Evolutionary conservation across 108 stramenopile species (phyloP).

Genomic region (Bacterosira constricta): DNA sequence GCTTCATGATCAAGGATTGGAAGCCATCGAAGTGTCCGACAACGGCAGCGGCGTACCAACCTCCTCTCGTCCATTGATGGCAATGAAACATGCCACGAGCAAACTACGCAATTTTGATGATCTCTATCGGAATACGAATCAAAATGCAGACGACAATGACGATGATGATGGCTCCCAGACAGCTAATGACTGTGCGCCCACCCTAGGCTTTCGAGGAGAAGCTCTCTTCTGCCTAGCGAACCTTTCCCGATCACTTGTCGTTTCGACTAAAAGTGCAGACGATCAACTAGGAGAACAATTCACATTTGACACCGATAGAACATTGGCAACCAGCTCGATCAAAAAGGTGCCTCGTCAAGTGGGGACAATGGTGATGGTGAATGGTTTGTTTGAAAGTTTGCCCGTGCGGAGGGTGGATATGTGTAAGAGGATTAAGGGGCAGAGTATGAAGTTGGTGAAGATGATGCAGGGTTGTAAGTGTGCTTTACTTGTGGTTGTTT

Average conservation of each 20-base stretch:
- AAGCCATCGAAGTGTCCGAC: constrained; percentile 86
- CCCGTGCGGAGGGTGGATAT: constrained; percentile 86
- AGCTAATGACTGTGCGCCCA: constrained; percentile 21
- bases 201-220: constrained; percentile 89
- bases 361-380: constrained; percentile 88
- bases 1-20: constrained; percentile 75
- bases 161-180: not conserved
- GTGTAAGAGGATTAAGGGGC: constrained; percentile 63
- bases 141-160: not conserved
- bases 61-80: constrained; percentile 60
- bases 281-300: constrained; percentile 69
- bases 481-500: not conserved
- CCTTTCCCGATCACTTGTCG: constrained; percentile 59
- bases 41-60: constrained; percentile 83
- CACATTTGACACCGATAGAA: constrained; percentile 61
- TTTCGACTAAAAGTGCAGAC: constrained; percentile 65
- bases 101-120: constrained; percentile 82
- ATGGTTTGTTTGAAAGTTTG: constrained; percentile 74
- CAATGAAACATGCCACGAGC: constrained; percentile 83
- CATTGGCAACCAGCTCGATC: constrained; percentile 24
- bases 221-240: constrained; percentile 85
- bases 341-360: constrained; percentile 42
- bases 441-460: constrained; percentile 70
- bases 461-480: constrained; percentile 83
- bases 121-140: constrained; percentile 55